Base-by-base conservation (phyloP, 2,329 filamentous ascomycete species). In the Chrysoporthe puriensis region DNA sequence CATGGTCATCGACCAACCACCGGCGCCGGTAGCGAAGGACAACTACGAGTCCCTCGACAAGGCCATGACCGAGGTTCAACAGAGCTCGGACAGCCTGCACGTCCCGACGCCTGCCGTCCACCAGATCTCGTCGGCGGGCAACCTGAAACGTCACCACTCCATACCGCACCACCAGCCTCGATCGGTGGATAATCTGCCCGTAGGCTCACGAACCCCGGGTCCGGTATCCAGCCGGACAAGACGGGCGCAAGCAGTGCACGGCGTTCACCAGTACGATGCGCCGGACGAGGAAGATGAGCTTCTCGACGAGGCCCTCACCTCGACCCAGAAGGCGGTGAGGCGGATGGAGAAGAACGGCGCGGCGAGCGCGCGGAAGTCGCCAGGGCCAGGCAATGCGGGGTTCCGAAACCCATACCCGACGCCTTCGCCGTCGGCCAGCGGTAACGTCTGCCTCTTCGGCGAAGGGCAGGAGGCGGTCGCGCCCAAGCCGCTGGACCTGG, bases 241-340 rank as follows among this genome's bases (percentile, higher is more conserved):
- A 68, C 87, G 93, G 69, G 91, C 92, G 14, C 86, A 96, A 77
- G 90, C 92, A 16, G 82, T 85, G 4, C 90, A 93, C 70, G 91
- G 91, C 4, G 88, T 91, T 61, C 91, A 92, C 73, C 90, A 93
- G 70, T 97, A 98, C 76, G 96, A 99, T 76, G 94, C 94, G 0
- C 93, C 96, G 1, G 94, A 97, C 74, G 96, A 99, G 79, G 95
- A 98, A 76, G 96, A 99, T 69, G 96, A 99, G 79, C 85, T 99
- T 11, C 85, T 98, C 11, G 94, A 97, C 73, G 96, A 99, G 79
- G 94, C 90, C 26, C 83, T 97, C 54, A 86, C 89, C 61, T 93
- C 92, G 6, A 92, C 94, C 0, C 90, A 90, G 73, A 88, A 87
- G 70, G 92, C 90, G 8, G 91, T 92, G 75, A 90, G 88, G 76